These are phyloP conservation scores for Dendrobium huoshanense DNA, from an alignment of 106 monocot species.

Conservation along the genomic window DNA sequence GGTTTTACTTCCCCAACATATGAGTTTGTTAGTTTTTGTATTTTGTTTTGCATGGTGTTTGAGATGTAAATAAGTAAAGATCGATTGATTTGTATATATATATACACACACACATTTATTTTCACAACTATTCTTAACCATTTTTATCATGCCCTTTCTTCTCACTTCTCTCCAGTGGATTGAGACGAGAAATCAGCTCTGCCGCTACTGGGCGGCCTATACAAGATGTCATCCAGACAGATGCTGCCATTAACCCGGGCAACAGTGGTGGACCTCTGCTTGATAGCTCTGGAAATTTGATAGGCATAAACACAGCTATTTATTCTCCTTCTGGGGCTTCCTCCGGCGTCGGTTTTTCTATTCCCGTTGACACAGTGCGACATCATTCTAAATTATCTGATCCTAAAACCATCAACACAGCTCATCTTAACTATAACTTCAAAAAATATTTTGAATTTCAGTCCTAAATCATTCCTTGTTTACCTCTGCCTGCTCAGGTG, in stretches of 20 bases:
- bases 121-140: background rate
- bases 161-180: constrained; percentile 42
- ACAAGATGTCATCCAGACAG: constrained; percentile 97
- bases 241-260: constrained; percentile 97
- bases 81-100: too few relatives aligned
- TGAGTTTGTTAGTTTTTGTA: too few relatives aligned
- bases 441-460: background rate
- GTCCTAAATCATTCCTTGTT: background rate
- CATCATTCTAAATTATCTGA: too few relatives aligned
- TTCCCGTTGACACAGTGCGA: constrained; percentile 91
- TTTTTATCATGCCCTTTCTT: background rate
- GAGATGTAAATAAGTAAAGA: too few relatives aligned
- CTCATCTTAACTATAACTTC: background rate
- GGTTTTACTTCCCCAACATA: too few relatives aligned
- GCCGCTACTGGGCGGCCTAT: constrained; percentile 97
- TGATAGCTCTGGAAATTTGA: constrained; percentile 90
- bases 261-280: constrained; percentile 92
- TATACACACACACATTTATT: background rate
- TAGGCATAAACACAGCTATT: constrained; percentile 96
- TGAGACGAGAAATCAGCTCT: constrained; percentile 96
- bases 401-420: background rate
- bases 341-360: constrained; percentile 97
- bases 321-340: constrained; percentile 99
- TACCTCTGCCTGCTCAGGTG: constrained; percentile 36
- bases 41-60: too few relatives aligned